Percentiles rank a stretch among this genome's conserved stretches.
These are phyloP conservation scores for Mycothermus thermophilus DNA, from an alignment of 495 filamentous ascomycete species.

Conservation along the genomic window DNA sequence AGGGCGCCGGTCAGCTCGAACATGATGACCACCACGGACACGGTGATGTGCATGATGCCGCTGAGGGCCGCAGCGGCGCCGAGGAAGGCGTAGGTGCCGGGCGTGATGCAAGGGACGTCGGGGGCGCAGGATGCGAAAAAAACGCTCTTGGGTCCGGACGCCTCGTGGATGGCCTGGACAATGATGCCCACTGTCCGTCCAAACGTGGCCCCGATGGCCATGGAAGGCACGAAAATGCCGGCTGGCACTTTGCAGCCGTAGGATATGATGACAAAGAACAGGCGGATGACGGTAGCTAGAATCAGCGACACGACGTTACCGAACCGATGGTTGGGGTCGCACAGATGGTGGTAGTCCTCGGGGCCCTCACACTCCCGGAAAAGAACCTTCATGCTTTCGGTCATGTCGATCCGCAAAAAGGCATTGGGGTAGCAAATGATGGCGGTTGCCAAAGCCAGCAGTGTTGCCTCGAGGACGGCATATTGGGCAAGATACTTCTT, in stretches of 20 bases:
- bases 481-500: constrained; percentile 85
- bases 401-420: constrained; percentile 96
- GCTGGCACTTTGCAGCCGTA: constrained; percentile 98
- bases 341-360: constrained; percentile 84
- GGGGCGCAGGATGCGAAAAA: constrained; percentile 84
- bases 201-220: constrained; percentile 93
- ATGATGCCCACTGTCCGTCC: constrained; percentile 88
- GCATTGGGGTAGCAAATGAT: constrained; percentile 92
- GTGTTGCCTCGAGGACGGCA: constrained; percentile 74
- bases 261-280: constrained; percentile 83
- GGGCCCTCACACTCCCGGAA: constrained; percentile 90
- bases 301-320: constrained; percentile 65
- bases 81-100: constrained; percentile 89
- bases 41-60: constrained; percentile 95
- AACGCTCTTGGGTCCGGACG: constrained; percentile 58
- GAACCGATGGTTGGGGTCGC: constrained; percentile 66
- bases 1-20: constrained; percentile 91
- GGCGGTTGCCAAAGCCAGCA: constrained; percentile 72
- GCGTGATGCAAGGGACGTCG: constrained; percentile 92
- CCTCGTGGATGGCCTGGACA: constrained; percentile 78
- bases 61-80: constrained; percentile 90
- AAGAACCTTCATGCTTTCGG: constrained; percentile 95
- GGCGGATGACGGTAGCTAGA: constrained; percentile 67
- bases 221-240: constrained; percentile 93
- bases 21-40: constrained; percentile 96